Base-by-base conservation (phyloP, 805 yeast genomes). In the Candida pini region DNA sequence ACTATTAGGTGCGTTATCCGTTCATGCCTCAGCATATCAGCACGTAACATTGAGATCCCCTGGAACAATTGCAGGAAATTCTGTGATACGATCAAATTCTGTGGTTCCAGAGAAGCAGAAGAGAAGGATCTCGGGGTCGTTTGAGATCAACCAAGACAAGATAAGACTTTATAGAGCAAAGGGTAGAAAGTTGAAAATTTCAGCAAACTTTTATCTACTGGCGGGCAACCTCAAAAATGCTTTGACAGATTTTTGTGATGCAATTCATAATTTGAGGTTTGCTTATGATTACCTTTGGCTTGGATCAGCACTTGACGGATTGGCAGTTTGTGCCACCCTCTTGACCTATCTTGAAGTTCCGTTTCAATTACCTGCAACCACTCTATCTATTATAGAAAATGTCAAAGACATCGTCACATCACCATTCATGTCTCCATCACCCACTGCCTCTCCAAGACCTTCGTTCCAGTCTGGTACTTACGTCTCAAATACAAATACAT, bases 21-120 rank as follows among this genome's bases (percentile, higher is more conserved):
- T 65, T 6, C 81, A 80, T 48, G 86, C 87, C 8, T 71, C 80
- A 4, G 76, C 94, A 0, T 82, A 80, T 45, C 74, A 78, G 40
- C 86, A 83, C 53, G 83, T 86, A 24, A 82, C 96, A 0, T 67
- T 87, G 39, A 68, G 94, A 45, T 84, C 95, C 0, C 96, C 96
- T 0, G 84, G 83, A 0, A 70, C 78, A 8, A 31, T 53, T 2
- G 30, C 36, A 4, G 47, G 47, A n/a, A 28, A 25, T 6, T 18
- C 41, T 1, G 7, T 34, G 4, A 24, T 24, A 4, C 37, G 43
- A 18, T 18, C 41, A 16, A 28, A 38, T n/a, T 34, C 34, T 19
- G 26, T 41, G 1, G 21, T 37, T 2, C 26, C 34, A 7, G 60
- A 48, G 15, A 50, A 53, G 34, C 45, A 38, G 26, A 54, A 48